phyloP scores from a whole-genome alignment of 345 rosid species.

The Kandelia obovata region DNA sequence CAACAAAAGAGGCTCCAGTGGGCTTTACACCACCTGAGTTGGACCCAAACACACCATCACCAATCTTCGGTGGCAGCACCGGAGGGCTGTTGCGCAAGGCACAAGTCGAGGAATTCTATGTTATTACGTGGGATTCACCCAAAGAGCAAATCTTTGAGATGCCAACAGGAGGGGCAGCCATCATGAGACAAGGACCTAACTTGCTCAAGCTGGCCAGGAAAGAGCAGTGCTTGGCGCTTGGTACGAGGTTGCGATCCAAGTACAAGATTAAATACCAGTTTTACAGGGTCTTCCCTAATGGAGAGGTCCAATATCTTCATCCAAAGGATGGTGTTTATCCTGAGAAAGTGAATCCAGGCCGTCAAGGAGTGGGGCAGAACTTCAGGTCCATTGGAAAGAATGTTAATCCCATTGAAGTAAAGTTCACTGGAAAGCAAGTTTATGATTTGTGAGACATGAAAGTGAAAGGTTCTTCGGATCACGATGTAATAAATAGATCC shows the following conservation, averaged over 20 bases:
- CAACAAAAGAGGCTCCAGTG: conserved; percentile 51
- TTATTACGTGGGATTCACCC: conserved; percentile 83
- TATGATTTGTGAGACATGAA: conserved; percentile 53
- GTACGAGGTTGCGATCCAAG: conserved; percentile 77
- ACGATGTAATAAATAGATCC: too few relatives aligned
- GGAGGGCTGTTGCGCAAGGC: conserved; percentile 76
- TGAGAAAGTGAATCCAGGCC: conserved; percentile 77
- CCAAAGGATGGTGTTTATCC: conserved; percentile 89
- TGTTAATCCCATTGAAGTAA: conserved; percentile 77
- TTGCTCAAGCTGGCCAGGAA: conserved; percentile 79
- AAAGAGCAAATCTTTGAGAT: conserved; percentile 90
- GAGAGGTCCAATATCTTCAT: conserved; percentile 80
- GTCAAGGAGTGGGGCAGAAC: conserved; percentile 73
- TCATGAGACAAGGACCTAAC: conserved; percentile 87
- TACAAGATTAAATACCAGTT: conserved; percentile 85
- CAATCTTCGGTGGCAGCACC: conserved; percentile 79
- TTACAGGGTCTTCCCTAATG: conserved; percentile 77
- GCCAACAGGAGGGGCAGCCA: conserved; percentile 93
- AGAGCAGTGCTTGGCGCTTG: conserved; percentile 79
- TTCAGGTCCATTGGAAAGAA: conserved; percentile 77
- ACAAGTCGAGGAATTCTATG: conserved; percentile 81
- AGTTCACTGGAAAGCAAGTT: conserved; percentile 81
- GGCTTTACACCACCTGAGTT: conserved; percentile 78
- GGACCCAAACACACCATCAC: conserved; percentile 81
- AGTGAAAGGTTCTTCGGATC: too few relatives aligned